These are phyloP conservation scores for Seminavis robusta DNA, from an alignment of 108 stramenopile species.

Conservation along the genomic window DNA sequence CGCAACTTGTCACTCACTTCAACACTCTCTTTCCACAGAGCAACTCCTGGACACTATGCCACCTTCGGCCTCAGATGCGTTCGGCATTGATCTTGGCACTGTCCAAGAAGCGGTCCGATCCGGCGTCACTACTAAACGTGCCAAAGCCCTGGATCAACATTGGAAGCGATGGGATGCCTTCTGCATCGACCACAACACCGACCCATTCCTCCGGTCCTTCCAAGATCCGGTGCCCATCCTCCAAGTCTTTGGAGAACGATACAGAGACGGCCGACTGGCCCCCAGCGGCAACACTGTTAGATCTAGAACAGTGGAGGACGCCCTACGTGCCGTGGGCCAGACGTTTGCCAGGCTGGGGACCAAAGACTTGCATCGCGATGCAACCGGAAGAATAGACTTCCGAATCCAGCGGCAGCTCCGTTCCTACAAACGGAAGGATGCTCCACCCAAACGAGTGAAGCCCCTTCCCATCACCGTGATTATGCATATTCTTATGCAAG, in stretches of 20 bases:
- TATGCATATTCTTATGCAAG: background rate
- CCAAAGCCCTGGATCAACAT: background rate
- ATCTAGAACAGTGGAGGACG: slow-evolving; percentile 20
- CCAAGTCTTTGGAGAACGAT: slow-evolving; percentile 32
- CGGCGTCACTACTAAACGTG: slow-evolving; percentile 5
- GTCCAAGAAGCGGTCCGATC: slow-evolving; percentile 1
- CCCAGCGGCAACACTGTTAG: slow-evolving; percentile 20
- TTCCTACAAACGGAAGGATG: slow-evolving; percentile 23
- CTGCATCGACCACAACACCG: slow-evolving; percentile 5
- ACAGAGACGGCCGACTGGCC: slow-evolving; percentile 15
- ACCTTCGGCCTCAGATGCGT: slow-evolving; percentile 3
- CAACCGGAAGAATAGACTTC: slow-evolving; percentile 13
- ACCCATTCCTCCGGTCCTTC: slow-evolving; percentile 20
- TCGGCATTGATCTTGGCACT: slow-evolving; percentile 21
- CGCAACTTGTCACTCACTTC: slow-evolving; percentile 17
- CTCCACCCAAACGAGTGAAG: slow-evolving; percentile 35
- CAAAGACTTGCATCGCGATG: slow-evolving; percentile 14
- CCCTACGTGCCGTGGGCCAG: slow-evolving; percentile 20
- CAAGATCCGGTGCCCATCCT: slow-evolving; percentile 28
- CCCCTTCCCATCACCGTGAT: slow-evolving; percentile 22
- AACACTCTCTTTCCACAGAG: slow-evolving; percentile 21
- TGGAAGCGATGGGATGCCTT: slow-evolving; percentile 9
- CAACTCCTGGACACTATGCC: slow-evolving; percentile 20
- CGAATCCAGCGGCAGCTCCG: slow-evolving; percentile 11
- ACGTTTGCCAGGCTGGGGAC: slow-evolving; percentile 26